Conservation (phyloP, 352 stramenopile genomes). For the Globisporangium middletonii region DNA sequence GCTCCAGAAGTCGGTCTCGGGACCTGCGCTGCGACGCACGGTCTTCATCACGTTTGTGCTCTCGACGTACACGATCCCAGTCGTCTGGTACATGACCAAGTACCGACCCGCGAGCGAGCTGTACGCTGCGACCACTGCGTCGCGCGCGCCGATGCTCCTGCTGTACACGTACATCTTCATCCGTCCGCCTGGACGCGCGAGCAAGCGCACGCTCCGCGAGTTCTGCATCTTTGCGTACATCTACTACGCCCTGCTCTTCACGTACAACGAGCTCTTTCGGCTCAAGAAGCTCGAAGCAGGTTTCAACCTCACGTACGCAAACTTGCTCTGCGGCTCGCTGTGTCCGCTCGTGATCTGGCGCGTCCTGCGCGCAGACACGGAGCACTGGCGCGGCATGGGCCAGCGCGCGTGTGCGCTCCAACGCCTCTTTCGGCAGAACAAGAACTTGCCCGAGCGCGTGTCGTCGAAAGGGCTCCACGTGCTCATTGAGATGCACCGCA, state of each 20-base stretch:
- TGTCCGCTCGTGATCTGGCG: conserved; percentile 60
- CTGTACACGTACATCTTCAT: conserved; percentile 55
- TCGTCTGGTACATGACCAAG: conserved; percentile 29
- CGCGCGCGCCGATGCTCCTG: conserved; percentile 26
- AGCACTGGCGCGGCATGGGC: conserved; percentile 55
- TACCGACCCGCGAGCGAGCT: conserved; percentile 28
- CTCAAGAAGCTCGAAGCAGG: conserved; percentile 37
- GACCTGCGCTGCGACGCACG: conserved; percentile 33
- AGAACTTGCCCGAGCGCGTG: conserved; percentile 35
- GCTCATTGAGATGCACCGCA: conserved; percentile 67
- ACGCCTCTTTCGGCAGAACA: conserved; percentile 37
- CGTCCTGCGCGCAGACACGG: conserved; percentile 46
- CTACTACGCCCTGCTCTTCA: conserved; percentile 43
- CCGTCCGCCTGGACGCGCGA: conserved; percentile 36
- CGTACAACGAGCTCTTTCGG: conserved; percentile 50
- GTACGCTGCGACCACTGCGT: conserved; percentile 30
- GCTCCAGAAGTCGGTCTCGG: conserved; percentile 51
- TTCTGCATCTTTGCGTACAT: conserved; percentile 48
- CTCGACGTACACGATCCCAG: conserved; percentile 38
- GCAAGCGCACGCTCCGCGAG: conserved; percentile 39
- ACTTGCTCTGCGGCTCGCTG: conserved; percentile 43
- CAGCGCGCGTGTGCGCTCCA: conserved; percentile 38
- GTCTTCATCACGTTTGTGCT: conserved; percentile 38
- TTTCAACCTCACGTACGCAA: conserved; percentile 59
- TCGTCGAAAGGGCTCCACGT: conserved; percentile 57